phyloP scores from a whole-genome alignment of 345 rosid species.

The Acer saccharum region DNA sequence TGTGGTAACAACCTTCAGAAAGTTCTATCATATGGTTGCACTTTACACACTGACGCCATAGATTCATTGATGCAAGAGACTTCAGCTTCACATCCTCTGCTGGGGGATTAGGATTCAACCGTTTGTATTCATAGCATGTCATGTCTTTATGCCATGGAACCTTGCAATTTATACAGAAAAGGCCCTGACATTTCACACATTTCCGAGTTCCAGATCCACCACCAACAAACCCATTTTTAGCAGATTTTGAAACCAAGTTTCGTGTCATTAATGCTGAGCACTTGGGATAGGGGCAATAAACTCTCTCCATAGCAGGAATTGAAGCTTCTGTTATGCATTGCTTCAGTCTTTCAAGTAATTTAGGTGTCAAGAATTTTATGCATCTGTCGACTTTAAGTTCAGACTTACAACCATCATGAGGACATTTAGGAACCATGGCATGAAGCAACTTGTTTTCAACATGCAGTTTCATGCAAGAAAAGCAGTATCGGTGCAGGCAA shows the following conservation, averaged over 20 bases:
- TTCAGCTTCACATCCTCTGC: conserved; percentile 51
- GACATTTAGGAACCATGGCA: conserved; percentile 66
- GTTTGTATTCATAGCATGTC: conserved; percentile 52
- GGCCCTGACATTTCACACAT: conserved; percentile 56
- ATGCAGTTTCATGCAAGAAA: conserved; percentile 84
- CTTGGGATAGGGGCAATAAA: conserved; percentile 76
- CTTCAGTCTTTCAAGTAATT: conserved; percentile 54
- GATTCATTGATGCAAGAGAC: conserved; percentile 47
- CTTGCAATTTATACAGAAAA: conserved; percentile 73
- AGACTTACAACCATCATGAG: conserved; percentile 67
- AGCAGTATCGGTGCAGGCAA: conserved; percentile 76
- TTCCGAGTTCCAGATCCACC: conserved; percentile 48
- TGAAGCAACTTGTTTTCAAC: conserved; percentile 71
- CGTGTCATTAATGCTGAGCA: conserved; percentile 82
- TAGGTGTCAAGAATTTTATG: conserved; percentile 58
- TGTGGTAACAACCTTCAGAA: conserved; percentile 65
- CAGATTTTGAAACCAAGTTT: conserved; percentile 44
- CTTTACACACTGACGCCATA: conserved; percentile 63
- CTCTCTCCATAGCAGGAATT: conserved; percentile 55
- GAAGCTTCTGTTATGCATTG: conserved; percentile 68
- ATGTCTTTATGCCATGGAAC: conserved; percentile 70
- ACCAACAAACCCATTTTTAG: conserved; percentile 32
- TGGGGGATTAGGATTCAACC: conserved; percentile 37
- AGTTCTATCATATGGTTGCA: conserved; percentile 67
- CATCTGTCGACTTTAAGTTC: conserved; percentile 58